Base-by-base conservation (phyloP, 176 grass and related monocot species). In the Luzula sylvatica region DNA sequence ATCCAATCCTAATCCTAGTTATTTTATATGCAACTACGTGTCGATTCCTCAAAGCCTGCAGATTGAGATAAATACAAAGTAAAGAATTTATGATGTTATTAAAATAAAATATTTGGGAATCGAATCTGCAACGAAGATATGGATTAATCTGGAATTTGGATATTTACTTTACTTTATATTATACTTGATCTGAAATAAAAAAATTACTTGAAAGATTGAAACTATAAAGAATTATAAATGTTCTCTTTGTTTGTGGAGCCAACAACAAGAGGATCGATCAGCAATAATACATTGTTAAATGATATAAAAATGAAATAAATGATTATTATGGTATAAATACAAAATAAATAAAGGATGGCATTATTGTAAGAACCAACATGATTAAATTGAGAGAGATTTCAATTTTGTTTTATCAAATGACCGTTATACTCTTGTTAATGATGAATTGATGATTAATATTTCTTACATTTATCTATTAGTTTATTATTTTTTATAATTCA, bases 101-200 rank as follows among this genome's bases (percentile, higher is more conserved):
- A 63, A 63, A 47, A 21, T 26, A 19, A 17, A 20, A n/a, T n/a
- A n/a, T n/a, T 9, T 11, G 23, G 59, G 42, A 64, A 49, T 49
- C 42, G 41, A 27, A 64, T 64, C 41, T 64, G 46, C 59, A 46
- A 22, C 30, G 15, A 47, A 48, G 59, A 64, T 64, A 49, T 64
- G 59, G 59, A 64, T 64, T 63, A 13, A 23, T 63, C 11, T 20
- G 40, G 15, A 17, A 30, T 63, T 64, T 35, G 30, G 30, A 9
- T n/a, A n/a, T 35, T 46, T 64, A 64, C 59, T 64, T 64, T 46
- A 46, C 25, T 15, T 41, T 39, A 23, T 45, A 23, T 12, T 14
- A 61, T 43, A 61, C 42, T 47, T 64, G 59, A 64, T 64, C 7
- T 20, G 43, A 48, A 63, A 49, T 63, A 20, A 63, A 63, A 32